Percentiles rank a stretch among this genome's conserved stretches.
These are phyloP conservation scores for Diospyros kaki DNA, from an alignment of 148 eudicot genomes.

Conservation along the genomic window DNA sequence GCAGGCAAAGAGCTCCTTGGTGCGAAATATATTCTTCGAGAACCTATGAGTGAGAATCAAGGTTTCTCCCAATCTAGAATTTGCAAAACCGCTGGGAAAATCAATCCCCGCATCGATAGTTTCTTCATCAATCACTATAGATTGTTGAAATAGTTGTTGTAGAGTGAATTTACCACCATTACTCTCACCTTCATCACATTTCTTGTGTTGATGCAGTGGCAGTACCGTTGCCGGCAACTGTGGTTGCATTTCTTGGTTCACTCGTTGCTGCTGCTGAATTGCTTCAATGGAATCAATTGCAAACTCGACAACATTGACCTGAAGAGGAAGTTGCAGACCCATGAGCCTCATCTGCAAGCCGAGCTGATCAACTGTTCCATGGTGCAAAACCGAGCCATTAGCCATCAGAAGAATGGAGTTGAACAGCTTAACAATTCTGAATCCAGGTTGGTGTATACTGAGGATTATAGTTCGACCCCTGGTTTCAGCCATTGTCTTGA, in stretches of 20 bases:
- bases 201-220: slow-evolving; percentile 14
- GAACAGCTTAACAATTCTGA: slow-evolving; percentile 79
- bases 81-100: slow-evolving; percentile 31
- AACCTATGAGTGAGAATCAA: slow-evolving; percentile 71
- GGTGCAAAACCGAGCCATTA: slow-evolving; percentile 72
- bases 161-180: slow-evolving; percentile 44
- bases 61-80: slow-evolving; percentile 59
- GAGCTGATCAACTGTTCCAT: slow-evolving; percentile 71
- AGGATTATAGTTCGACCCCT: slow-evolving; percentile 68
- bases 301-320: slow-evolving; percentile 72
- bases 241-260: slow-evolving; percentile 14
- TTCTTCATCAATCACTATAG: slow-evolving; percentile 76
- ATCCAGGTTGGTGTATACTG: slow-evolving; percentile 94
- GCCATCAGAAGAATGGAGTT: slow-evolving; percentile 73
- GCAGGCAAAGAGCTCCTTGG: slow-evolving; percentile 82
- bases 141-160: slow-evolving; percentile 86
- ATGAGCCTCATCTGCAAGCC: slow-evolving; percentile 37
- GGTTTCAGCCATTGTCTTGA: slow-evolving; percentile 80
- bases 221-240: slow-evolving; percentile 3
- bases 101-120: slow-evolving; percentile 15
- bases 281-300: slow-evolving; percentile 82
- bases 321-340: slow-evolving; percentile 64
- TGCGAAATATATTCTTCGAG: slow-evolving; percentile 68
- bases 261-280: slow-evolving; percentile 31
- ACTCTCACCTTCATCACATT: slow-evolving; percentile 14